A percentile compares a stretch with the other conserved stretches of the same genome.
These are phyloP conservation scores for Neonectria faginata DNA, from an alignment of 2,329 filamentous ascomycete genomes.

Conservation along the genomic window DNA sequence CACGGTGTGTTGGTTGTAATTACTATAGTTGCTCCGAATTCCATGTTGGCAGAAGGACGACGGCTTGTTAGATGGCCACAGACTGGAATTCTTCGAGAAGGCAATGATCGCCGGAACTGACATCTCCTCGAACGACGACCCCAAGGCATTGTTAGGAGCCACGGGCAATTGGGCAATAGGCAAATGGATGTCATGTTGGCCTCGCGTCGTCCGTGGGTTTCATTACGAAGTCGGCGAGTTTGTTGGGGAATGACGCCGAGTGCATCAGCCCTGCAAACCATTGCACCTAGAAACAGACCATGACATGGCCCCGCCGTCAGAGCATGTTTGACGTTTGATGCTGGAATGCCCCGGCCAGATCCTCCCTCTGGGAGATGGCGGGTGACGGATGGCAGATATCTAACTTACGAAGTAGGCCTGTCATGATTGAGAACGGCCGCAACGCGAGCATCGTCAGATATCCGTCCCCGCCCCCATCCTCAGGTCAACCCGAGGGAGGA, in stretches of 20 bases:
- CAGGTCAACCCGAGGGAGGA: neutral
- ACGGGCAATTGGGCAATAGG: neutral
- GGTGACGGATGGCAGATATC: conserved; percentile 13
- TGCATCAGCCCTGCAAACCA: conserved; percentile 26
- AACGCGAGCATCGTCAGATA: conserved; percentile 34
- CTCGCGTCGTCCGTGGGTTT: conserved; percentile 29
- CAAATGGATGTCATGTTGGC: conserved; percentile 15
- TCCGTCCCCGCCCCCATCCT: conserved; percentile 20
- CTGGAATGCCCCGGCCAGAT: conserved; percentile 32
- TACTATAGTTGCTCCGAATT: too few species aligned
- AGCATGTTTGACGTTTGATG: conserved; percentile 10
- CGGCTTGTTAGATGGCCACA: neutral
- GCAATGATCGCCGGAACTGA: neutral
- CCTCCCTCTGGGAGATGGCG: conserved; percentile 8
- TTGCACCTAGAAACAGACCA: conserved; percentile 32
- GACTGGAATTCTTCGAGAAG: neutral
- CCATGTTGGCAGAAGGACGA: too few species aligned
- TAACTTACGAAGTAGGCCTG: neutral
- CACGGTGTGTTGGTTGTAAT: too few species aligned
- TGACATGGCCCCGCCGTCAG: conserved; percentile 24
- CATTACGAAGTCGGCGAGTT: conserved; percentile 27
- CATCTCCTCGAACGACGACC: neutral
- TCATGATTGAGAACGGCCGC: conserved; percentile 22
- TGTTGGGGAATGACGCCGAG: conserved; percentile 30
- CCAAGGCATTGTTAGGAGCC: conserved; percentile 8